phyloP scores from a whole-genome alignment of 2,329 filamentous ascomycete genomes.

The Colletotrichum limetticola region DNA sequence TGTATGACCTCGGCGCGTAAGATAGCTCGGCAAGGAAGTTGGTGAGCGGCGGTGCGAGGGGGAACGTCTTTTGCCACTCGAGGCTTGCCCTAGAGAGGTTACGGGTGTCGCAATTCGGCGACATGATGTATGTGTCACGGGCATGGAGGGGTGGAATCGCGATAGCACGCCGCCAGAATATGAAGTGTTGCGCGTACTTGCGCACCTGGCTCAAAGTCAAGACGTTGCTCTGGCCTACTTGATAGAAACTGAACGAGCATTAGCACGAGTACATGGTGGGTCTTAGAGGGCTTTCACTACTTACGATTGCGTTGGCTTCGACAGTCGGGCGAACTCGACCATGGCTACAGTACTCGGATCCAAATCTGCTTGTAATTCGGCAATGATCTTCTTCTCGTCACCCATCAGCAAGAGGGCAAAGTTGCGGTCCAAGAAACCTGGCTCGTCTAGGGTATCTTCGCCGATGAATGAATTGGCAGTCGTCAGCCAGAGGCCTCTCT shows the following conservation, averaged over 20 bases:
- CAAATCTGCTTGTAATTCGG: conserved; percentile 80
- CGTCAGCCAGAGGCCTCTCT: conserved; percentile 85
- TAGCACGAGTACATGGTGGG: background rate
- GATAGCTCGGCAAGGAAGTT: conserved; percentile 90
- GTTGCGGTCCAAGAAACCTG: conserved; percentile 81
- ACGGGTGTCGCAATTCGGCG: conserved; percentile 85
- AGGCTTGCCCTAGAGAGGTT: conserved; percentile 75
- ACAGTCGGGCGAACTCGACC: conserved; percentile 83
- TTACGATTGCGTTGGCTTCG: conserved; percentile 72
- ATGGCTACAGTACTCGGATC: conserved; percentile 82
- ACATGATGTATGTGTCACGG: conserved; percentile 90
- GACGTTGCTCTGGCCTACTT: conserved; percentile 76
- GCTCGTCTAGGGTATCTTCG: conserved; percentile 74
- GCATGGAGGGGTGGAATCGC: conserved; percentile 91
- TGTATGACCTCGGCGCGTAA: conserved; percentile 83
- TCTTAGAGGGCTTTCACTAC: conserved; percentile 40
- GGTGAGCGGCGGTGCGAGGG: conserved; percentile 82
- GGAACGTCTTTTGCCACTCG: conserved; percentile 82
- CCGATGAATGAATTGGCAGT: conserved; percentile 82
- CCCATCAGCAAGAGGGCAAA: conserved; percentile 88
- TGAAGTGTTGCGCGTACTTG: conserved; percentile 89
- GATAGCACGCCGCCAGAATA: conserved; percentile 94
- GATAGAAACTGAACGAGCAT: conserved; percentile 61
- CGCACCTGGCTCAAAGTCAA: conserved; percentile 85
- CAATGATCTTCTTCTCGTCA: conserved; percentile 78